Conservation (phyloP, 1,284 basidiomycete species). For the Cryptococcus jaspeensis region DNA sequence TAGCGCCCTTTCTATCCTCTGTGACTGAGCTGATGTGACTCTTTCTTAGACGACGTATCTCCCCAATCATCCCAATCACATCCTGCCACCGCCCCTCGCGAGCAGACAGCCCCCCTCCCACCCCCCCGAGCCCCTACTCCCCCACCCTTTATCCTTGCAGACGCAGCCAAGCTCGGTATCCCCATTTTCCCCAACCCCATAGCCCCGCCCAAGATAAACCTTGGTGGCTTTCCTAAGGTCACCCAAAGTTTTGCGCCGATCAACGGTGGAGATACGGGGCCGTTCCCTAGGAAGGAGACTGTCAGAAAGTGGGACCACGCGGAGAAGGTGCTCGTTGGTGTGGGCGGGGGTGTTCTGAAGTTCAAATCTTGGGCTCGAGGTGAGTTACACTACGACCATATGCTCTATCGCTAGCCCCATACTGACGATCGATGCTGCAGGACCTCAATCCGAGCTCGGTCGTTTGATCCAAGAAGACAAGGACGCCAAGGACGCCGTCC, state of each 20-base stretch:
- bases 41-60: background rate
- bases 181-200: slow-evolving; percentile 47
- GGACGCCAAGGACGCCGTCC: slow-evolving; percentile 33
- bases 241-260: slow-evolving; percentile 41
- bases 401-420: background rate
- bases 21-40: no score
- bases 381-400: slow-evolving; percentile 12
- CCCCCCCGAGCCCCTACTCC: slow-evolving; percentile 17
- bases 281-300: slow-evolving; percentile 39
- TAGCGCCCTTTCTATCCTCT: no score
- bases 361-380: slow-evolving; percentile 43
- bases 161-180: slow-evolving; percentile 37
- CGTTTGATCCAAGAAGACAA: slow-evolving; percentile 34
- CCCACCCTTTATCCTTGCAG: slow-evolving; percentile 39
- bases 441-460: slow-evolving; percentile 39
- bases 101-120: background rate
- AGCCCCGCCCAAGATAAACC: slow-evolving; percentile 30
- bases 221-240: slow-evolving; percentile 41
- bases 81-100: background rate
- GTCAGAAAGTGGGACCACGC: slow-evolving; percentile 32
- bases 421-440: slow-evolving; percentile 13
- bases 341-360: slow-evolving; percentile 41
- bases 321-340: slow-evolving; percentile 29
- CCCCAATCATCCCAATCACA: background rate
- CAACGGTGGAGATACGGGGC: slow-evolving; percentile 38